phyloP scores from a whole-genome alignment of 2,329 filamentous ascomycete species.

The Cordyceps tenuipes region DNA sequence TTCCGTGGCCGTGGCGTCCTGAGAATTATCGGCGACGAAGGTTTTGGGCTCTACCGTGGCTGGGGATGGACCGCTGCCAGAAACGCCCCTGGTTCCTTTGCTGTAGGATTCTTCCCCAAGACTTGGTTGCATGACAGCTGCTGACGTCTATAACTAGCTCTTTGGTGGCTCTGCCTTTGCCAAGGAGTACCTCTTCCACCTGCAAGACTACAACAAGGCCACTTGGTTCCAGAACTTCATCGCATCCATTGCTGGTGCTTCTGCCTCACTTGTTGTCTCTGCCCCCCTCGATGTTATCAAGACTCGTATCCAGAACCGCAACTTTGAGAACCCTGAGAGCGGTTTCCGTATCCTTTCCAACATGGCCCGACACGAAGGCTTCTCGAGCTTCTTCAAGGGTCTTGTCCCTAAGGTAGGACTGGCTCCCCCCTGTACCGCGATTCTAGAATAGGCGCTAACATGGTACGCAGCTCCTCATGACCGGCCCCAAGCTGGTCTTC shows the following conservation, averaged over 20 bases:
- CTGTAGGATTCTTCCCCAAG: slow-evolving; percentile 47
- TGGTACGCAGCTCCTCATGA: slow-evolving; percentile 72
- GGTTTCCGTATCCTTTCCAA: slow-evolving; percentile 86
- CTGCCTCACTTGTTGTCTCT: slow-evolving; percentile 91
- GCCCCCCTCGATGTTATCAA: slow-evolving; percentile 96
- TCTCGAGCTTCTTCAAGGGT: slow-evolving; percentile 92
- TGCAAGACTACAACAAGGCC: slow-evolving; percentile 92
- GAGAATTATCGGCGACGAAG: slow-evolving; percentile 85
- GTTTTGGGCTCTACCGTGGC: slow-evolving; percentile 89
- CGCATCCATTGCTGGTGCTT: slow-evolving; percentile 89
- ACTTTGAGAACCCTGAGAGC: slow-evolving; percentile 95
- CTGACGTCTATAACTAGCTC: slow-evolving; percentile 47
- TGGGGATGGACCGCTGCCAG: slow-evolving; percentile 97
- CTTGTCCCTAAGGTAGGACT: slow-evolving; percentile 71
- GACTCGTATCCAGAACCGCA: slow-evolving; percentile 95
- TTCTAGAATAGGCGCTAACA: slow-evolving; percentile 16
- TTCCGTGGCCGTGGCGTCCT: slow-evolving; percentile 90
- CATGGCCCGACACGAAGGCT: slow-evolving; percentile 87
- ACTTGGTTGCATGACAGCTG: background rate
- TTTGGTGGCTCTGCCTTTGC: slow-evolving; percentile 96
- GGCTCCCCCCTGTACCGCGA: background rate
- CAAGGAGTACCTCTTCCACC: slow-evolving; percentile 88
- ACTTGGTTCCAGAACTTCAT: slow-evolving; percentile 95
- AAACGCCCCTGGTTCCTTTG: slow-evolving; percentile 94
- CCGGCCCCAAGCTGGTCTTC: slow-evolving; percentile 96